Percentiles rank a stretch among this genome's conserved stretches.
Evolutionary conservation across 2,329 filamentous ascomycete genomes (phyloP).

Genomic region (Stachybotrys elegans): DNA sequence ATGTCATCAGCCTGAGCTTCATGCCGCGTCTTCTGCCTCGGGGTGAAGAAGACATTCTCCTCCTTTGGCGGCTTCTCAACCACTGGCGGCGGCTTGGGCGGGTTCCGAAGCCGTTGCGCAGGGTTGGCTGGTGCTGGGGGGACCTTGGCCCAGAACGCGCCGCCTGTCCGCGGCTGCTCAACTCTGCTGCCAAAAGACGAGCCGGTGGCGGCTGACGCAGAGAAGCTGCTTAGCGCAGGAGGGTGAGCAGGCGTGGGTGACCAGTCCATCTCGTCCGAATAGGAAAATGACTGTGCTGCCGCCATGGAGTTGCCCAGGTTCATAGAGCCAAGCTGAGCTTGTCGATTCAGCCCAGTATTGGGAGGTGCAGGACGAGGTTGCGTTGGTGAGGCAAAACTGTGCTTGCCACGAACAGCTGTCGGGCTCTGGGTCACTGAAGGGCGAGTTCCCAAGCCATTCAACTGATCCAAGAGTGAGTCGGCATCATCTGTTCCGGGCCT

Average conservation of each 20-base stretch:
- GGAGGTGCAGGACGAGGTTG: too few relatives aligned
- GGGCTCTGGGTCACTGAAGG: too few relatives aligned
- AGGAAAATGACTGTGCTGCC: too few relatives aligned
- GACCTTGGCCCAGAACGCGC: slow-evolving; percentile 65
- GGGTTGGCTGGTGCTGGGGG: slow-evolving; percentile 65
- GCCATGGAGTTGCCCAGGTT: too few relatives aligned
- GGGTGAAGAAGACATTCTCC: slow-evolving; percentile 46
- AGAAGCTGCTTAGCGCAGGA: slow-evolving; percentile 47
- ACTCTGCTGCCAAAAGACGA: slow-evolving; percentile 41
- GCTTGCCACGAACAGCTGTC: too few relatives aligned
- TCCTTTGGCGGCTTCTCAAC: slow-evolving; percentile 38
- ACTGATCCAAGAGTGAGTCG: slow-evolving; percentile 37
- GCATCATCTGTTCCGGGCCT: slow-evolving; percentile 24
- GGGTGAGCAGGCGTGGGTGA: slow-evolving; percentile 55
- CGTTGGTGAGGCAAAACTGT: too few relatives aligned
- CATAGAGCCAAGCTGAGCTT: too few relatives aligned
- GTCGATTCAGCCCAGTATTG: too few relatives aligned
- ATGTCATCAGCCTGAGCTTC: slow-evolving; percentile 9
- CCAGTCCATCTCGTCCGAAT: slow-evolving; percentile 69
- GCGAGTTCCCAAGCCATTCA: too few relatives aligned
- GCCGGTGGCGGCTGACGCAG: slow-evolving; percentile 32
- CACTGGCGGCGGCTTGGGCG: slow-evolving; percentile 50
- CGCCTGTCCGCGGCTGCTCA: slow-evolving; percentile 31
- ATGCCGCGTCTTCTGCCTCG: slow-evolving; percentile 13
- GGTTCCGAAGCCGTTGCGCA: slow-evolving; percentile 57